Base-by-base conservation (phyloP, 106 monocot species). In the Agapanthus africanus region DNA sequence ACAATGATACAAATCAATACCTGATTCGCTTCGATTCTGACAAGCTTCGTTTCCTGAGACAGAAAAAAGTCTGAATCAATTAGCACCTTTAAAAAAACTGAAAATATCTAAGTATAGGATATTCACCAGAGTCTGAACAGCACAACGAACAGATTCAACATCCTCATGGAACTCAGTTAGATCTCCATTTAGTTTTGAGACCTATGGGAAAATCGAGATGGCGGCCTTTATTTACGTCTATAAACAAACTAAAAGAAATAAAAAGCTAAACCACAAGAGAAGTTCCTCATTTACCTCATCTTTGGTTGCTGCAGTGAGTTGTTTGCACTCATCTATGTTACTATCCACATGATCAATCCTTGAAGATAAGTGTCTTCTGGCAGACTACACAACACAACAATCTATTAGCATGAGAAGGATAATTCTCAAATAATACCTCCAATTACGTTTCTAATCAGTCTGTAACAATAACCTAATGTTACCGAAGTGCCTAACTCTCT, bases 311-410 rank as follows among this genome's bases (percentile, higher is more conserved):
- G 57, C 42, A 70, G 72, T 76, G 61, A 88, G 78, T 57, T 81
- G 74, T 68, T 44, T 73, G 47, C 81, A 84, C 69, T 88, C 84
- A 56, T 88, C 81, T 54, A 88, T 61, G 51, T 66, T 73, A 75
- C 39, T n/a, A 70, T 84, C 88, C 32, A 88, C 81, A 19, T 70
- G 78, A 71, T 88, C 84, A 62, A 88, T 84, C 34, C 84, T 88
- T 70, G 84, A 78, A 30, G 88, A 79, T 63, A 88, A 74, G 76
- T 84, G 76, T 28, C 70, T 74, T 69, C 70, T 81, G 39, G 81
- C 81, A 81, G 78, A 73, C 88, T 88, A 72, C 31, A 79, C 68
- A 78, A 63, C 33, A 74, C 1, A 74, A n/a, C n/a, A n/a, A n/a
- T n/a, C n/a, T n/a, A n/a, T n/a, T n/a, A n/a, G n/a, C n/a, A n/a